Conservation (phyloP, 2,329 filamentous ascomycete genomes). For the Diplodia seriata region DNA sequence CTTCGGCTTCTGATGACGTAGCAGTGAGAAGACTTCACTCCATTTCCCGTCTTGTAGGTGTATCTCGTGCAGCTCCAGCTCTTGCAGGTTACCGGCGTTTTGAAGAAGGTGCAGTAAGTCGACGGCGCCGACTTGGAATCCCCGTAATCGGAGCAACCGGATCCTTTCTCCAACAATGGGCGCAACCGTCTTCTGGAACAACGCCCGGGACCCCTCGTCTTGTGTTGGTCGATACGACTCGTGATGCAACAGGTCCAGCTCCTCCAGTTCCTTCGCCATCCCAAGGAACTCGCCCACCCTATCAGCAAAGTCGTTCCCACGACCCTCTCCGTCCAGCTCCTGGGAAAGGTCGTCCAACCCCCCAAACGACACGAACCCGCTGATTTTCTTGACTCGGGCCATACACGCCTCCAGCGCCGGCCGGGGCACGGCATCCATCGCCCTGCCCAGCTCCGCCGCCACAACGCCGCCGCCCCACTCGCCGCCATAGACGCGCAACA, state of each 20-base stretch:
- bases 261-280: background rate
- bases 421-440: background rate
- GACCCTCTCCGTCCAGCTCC: too few species aligned
- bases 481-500: background rate
- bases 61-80: too few species aligned
- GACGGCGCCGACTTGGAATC: too few species aligned
- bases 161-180: slow-evolving; percentile 2
- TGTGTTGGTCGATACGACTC: background rate
- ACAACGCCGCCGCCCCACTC: background rate
- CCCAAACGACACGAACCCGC: background rate
- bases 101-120: too few species aligned
- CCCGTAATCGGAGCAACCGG: background rate
- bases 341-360: background rate
- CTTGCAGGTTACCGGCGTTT: too few species aligned
- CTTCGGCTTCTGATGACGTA: background rate
- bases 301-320: background rate
- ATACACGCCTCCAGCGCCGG: background rate
- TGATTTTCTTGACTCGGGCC: background rate
- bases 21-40: background rate
- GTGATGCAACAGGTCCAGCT: background rate
- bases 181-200: background rate
- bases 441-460: background rate
- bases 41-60: background rate
- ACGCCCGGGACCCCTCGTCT: background rate
- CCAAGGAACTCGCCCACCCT: background rate